A percentile compares a stretch with the other conserved stretches of the same genome.
Evolutionary conservation across 2,329 filamentous ascomycete species (phyloP).

Genomic region (Chaetomiaceae sp.): DNA sequence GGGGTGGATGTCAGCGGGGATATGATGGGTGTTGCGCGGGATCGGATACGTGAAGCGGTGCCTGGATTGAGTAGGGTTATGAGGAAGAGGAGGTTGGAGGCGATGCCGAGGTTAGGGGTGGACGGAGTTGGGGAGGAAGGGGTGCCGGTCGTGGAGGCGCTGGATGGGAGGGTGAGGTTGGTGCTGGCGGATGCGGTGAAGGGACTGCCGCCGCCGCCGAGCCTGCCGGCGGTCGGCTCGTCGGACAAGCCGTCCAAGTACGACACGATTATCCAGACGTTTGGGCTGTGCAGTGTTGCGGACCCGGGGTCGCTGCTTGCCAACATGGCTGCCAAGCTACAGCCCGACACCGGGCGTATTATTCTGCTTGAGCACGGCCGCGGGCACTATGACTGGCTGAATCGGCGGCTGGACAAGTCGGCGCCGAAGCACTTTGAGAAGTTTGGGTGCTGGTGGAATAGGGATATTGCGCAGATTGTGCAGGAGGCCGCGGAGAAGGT

Average conservation of each 20-base stretch:
- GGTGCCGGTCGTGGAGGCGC: conserved; percentile 32
- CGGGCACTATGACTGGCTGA: conserved; percentile 51
- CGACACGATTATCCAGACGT: conserved; percentile 61
- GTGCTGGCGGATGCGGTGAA: conserved; percentile 46
- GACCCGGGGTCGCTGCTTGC: conserved; percentile 51
- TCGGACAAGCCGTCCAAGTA: conserved; percentile 37
- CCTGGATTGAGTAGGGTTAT: conserved; percentile 39
- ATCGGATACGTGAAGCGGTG: conserved; percentile 43
- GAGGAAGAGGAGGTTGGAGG: conserved; percentile 30
- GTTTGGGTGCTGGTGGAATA: conserved; percentile 67
- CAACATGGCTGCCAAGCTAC: conserved; percentile 49
- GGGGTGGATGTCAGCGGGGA: conserved; percentile 58
- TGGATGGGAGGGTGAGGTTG: conserved; percentile 43
- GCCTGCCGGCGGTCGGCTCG: not conserved
- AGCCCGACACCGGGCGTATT: conserved; percentile 54
- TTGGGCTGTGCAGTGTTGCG: conserved; percentile 59
- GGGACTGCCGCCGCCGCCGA: conserved; percentile 38
- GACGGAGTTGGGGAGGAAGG: conserved; percentile 1
- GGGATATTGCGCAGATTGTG: conserved; percentile 55
- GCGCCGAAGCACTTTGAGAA: conserved; percentile 53
- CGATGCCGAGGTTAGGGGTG: conserved; percentile 19
- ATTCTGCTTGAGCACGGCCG: conserved; percentile 60
- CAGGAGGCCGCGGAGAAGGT: conserved; percentile 43
- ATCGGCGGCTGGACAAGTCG: conserved; percentile 51
- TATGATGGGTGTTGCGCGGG: conserved; percentile 56